Evolutionary conservation across 768 basidiomycete genomes (phyloP), one percentile per base, ranked within the genome.

Genomic region (Arthromyces matolae): DNA sequence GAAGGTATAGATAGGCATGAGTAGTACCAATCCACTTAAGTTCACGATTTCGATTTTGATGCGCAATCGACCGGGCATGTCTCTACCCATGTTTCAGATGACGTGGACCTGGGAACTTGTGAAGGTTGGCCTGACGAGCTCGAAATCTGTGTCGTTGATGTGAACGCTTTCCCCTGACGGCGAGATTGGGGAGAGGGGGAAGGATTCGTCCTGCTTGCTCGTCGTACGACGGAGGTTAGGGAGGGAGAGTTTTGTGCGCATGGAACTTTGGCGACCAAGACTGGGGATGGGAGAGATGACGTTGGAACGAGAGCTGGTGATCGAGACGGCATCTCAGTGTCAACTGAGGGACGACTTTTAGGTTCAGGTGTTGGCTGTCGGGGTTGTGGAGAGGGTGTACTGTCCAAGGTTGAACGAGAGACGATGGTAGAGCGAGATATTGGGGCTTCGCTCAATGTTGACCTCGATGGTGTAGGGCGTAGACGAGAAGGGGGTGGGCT

Each of bases 11-110:
- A n/a, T n/a, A n/a, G n/a, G n/a, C n/a, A n/a, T n/a, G n/a, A n/a
- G n/a, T n/a, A n/a, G n/a, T n/a, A n/a, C n/a, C n/a, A n/a, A 92
- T 78, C 91, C 91, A 93, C 52, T 81, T 84, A 29, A 73, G 64
- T 62, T 93, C 91, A 16, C 86, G 79, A 41, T 83, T 78, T 2
- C 90, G 77, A 60, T 93, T 87, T 0, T 85, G 85, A 34, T 79
- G 77, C 57, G 78, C n/a, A n/a, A n/a, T 69, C 1, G 69, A 60
- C 39, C 35, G 1, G 70, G 69, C 16, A 48, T 50, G 1, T 71
- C 69, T 7, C 64, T 44, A 29, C 73, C 56, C 31, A 73, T 62
- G 28, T 84, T 45, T 82, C 80, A 56, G 80, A 83, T 9, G 66
- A 63, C 78, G 68, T 5, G 70, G 67, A 12, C 67, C 62, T n/a